Evolutionary conservation across 805 yeast species (phyloP).

Genomic region (Hanseniaspora occidentalis): DNA sequence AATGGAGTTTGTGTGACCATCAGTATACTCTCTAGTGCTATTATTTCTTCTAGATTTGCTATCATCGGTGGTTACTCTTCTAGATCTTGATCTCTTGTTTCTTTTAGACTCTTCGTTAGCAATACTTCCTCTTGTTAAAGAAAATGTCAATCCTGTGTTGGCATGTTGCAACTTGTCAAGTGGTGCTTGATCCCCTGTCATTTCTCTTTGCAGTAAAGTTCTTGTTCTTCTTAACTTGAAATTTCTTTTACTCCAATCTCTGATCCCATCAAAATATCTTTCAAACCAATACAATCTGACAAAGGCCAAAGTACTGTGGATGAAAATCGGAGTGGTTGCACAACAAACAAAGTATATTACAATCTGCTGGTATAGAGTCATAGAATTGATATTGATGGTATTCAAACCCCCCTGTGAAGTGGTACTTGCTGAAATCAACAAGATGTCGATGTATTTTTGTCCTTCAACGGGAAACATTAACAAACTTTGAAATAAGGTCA

Average conservation of each 20-base stretch:
- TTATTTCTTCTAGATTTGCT: not conserved
- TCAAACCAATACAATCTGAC: constrained; percentile 84
- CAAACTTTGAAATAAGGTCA: constrained; percentile 58
- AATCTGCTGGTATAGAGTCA: constrained; percentile 71
- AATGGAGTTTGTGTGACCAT: not conserved
- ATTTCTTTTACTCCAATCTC: constrained; percentile 61
- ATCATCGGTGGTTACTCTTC: not conserved
- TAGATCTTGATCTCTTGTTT: constrained; percentile 2
- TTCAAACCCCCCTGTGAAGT: constrained; percentile 89
- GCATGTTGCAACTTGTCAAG: not conserved
- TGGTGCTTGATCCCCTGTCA: constrained; percentile 9
- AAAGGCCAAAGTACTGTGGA: constrained; percentile 67
- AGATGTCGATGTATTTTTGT: constrained; percentile 57
- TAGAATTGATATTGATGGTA: constrained; percentile 53
- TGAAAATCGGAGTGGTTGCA: constrained; percentile 76
- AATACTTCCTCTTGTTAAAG: not conserved
- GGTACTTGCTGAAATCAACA: constrained; percentile 67
- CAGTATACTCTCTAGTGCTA: not conserved
- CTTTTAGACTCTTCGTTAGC: not conserved
- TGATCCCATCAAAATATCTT: constrained; percentile 72
- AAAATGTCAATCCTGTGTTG: not conserved
- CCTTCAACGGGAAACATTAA: constrained; percentile 66
- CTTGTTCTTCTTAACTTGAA: constrained; percentile 67
- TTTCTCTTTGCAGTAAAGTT: constrained; percentile 22
- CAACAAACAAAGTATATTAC: constrained; percentile 48